Evolutionary conservation across 75 land plant species (phyloP).

Genomic region (Selaginella tamariscina): DNA sequence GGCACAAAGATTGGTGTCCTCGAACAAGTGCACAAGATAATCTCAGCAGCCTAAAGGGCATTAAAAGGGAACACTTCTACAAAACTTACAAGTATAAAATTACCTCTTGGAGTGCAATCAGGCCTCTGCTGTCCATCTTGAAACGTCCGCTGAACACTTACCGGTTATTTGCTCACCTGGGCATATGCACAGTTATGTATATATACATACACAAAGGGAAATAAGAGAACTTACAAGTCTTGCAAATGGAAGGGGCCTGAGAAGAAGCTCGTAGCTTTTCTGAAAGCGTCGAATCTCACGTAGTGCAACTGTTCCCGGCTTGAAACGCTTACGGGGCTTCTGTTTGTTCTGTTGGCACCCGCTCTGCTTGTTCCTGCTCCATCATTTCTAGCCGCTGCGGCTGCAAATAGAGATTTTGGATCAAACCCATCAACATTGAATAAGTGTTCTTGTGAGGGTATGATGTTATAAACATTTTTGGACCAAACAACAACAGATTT

Average conservation of each 20-base stretch:
- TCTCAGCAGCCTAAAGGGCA: slow-evolving; percentile 60
- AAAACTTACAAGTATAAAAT: background rate
- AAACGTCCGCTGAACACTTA: slow-evolving; percentile 27
- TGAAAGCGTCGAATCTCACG: slow-evolving; percentile 60
- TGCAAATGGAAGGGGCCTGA: slow-evolving; percentile 46
- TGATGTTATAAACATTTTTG: no score
- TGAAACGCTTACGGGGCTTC: slow-evolving; percentile 21
- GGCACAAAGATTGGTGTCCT: slow-evolving; percentile 71
- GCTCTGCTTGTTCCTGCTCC: background rate
- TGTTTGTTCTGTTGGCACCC: background rate
- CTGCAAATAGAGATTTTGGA: background rate
- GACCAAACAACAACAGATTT: no score
- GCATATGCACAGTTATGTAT: background rate
- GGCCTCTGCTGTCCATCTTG: slow-evolving; percentile 66
- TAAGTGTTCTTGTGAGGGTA: no score
- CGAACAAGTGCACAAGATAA: slow-evolving; percentile 48
- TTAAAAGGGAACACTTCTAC: background rate
- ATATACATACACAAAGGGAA: background rate
- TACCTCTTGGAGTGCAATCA: slow-evolving; percentile 73
- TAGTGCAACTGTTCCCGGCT: slow-evolving; percentile 56
- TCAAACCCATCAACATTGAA: no score
- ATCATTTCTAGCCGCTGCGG: background rate
- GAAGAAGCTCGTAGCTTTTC: slow-evolving; percentile 41
- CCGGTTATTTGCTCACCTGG: slow-evolving; percentile 55
- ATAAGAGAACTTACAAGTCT: slow-evolving; percentile 23